Evolutionary conservation across 371 early-diverging fungal genomes (phyloP), one percentile per base, ranked within the genome.

Genomic region (Mucor plumbeus): DNA sequence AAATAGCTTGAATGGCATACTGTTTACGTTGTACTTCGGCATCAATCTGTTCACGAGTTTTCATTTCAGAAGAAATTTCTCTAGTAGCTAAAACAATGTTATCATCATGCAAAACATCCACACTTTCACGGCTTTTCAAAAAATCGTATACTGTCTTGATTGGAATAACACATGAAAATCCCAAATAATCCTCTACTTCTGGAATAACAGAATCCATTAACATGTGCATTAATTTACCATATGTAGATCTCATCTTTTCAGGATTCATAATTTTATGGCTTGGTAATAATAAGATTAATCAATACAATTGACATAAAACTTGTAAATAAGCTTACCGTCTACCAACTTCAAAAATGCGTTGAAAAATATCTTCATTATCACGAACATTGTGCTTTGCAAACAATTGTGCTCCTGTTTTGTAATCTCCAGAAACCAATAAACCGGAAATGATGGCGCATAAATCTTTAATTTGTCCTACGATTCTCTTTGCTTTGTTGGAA

Each of bases 221-320:
- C 87, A 98, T 74, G 76, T 96, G 95, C 87, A 98, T 91, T 47
- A 98, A 80, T 71, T 98, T 97, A 58, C 98, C 99, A 75, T 98
- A 98, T 10, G 91, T 91, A 36, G 87, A 83, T 53, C 97, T 85
- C 97, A 98, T 96, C 76, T 95, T 95, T 75, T 98, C 98, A 0
- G 99, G 99, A 65, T 98, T 98, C 95, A 96, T 96, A 71, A 98
- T 95, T 84, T 98, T 98, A 82, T 97, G 94, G 33, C 83, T 82
- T 9, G 5, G 5, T 50, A 38, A 11, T 26, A 26, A 26, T 26
- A 26, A 26, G 26, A 26, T 26, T 26, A 26, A 26, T 3, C 26
- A 38, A 38, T 4, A 38, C 38, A 38, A 38, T 7, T 38, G 38
- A 38, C 5, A 38, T 7, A 7, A 38, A 38, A 9, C 38, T 11